Base-by-base conservation (phyloP, 2,329 filamentous ascomycete species). In the Fusarium begoniae region DNA sequence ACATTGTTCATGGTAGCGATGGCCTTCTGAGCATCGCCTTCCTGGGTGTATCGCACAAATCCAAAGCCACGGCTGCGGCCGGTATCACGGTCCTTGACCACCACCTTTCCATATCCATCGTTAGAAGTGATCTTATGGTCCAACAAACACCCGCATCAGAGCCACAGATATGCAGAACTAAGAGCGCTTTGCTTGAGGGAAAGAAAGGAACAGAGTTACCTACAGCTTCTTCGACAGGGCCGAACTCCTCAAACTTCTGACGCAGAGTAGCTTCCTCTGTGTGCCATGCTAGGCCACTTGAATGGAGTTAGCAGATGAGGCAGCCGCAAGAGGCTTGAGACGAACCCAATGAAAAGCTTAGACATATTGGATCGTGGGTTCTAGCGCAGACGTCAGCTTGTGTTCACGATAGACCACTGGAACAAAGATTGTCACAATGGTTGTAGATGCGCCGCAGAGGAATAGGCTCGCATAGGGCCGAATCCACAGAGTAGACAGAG, bases 21-120 rank as follows among this genome's bases (percentile, higher is more conserved):
- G 48, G 94, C 94, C 75, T 88, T 88, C 80, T 95, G 91, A 72
- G 94, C 94, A 83, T 95, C 93, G 51, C 87, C 84, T 75, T 95
- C 94, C 75, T 91, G 90, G 58, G 90, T 85, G 85, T 96, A 99
- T 78, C 95, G 93, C 74, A 99, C 96, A 83, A 98, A 98, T 54
- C 96, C 96, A 83, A 98, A 99, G 70, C 96, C 96, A 83, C 96
- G 94, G 88, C 95, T 98, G 83, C 96, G 94, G 79, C 94, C 94
- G 80, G 96, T 98, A 82, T 98, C 96, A 80, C 95, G 94, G 84
- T 99, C 96, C 87, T 98, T 98, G 80, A 98, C 95, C 77, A 99
- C 96, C 73, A 98, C 94, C 96, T 98, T 72, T 56, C 53, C 57
- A 66, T 43, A 41, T 63, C 51, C 64, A 48, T 63, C 53, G 62